Conservation (phyloP, 495 filamentous ascomycete species). For the Neurospora tetrasperma region DNA sequence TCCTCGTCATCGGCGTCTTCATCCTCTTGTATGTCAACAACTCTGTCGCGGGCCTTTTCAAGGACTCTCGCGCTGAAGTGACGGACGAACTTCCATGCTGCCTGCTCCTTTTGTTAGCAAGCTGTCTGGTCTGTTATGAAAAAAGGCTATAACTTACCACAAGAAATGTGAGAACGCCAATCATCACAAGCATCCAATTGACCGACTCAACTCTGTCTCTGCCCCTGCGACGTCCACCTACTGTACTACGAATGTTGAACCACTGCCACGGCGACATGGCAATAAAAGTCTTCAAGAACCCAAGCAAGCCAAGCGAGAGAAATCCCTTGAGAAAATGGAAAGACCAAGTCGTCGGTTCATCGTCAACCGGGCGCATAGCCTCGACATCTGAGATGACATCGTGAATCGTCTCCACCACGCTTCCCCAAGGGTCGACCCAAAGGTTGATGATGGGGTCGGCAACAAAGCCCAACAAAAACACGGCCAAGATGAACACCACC, state of each 20-base stretch:
- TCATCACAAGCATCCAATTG: constrained; percentile 64
- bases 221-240: constrained; percentile 45
- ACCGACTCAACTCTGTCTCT: constrained; percentile 63
- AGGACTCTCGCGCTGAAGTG: constrained; percentile 57
- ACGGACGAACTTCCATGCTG: constrained; percentile 69
- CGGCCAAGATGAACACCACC: constrained; percentile 52
- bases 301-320: constrained; percentile 71
- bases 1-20: constrained; percentile 57
- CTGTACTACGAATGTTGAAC: constrained; percentile 55
- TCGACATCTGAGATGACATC: constrained; percentile 29
- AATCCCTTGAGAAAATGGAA: constrained; percentile 85
- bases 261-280: constrained; percentile 65
- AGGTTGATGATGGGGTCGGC: constrained; percentile 88
- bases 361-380: constrained; percentile 23
- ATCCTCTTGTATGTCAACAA: constrained; percentile 74
- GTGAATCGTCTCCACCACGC: constrained; percentile 28
- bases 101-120: constrained; percentile 37
- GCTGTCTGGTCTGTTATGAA: background rate
- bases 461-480: constrained; percentile 79
- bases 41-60: constrained; percentile 63
- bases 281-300: constrained; percentile 73
- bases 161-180: constrained; percentile 76
- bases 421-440: constrained; percentile 63
- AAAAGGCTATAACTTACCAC: constrained; percentile 46
- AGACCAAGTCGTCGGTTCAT: constrained; percentile 49